These are phyloP conservation scores for Trichocomaceae sp. DNA, from an alignment of 2,329 filamentous ascomycete genomes.

Conservation along the genomic window DNA sequence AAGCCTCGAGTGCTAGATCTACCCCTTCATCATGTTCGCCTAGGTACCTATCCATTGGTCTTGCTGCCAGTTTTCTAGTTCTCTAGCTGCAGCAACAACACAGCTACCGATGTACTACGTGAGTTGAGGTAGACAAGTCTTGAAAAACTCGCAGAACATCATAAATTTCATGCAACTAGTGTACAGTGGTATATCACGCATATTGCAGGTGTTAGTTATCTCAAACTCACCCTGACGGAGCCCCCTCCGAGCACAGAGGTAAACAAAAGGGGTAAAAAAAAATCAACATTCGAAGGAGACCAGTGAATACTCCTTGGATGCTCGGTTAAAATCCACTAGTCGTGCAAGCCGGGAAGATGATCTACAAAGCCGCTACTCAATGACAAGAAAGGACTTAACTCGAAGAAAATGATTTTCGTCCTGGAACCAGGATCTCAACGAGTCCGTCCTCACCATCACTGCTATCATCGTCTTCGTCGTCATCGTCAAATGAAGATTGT, in stretches of 20 bases:
- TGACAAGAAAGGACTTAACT: slow-evolving; percentile 5
- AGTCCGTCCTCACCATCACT: slow-evolving; percentile 38
- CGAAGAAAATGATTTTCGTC: slow-evolving; percentile 27
- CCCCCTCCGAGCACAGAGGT: no score
- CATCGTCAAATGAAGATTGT: slow-evolving; percentile 26
- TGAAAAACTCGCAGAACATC: background rate
- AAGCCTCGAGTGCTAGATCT: no score
- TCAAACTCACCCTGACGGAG: slow-evolving; percentile 1
- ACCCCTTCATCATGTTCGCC: background rate
- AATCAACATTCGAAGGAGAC: background rate
- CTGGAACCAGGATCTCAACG: slow-evolving; percentile 41
- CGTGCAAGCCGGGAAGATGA: slow-evolving; percentile 7
- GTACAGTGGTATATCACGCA: slow-evolving; percentile 14
- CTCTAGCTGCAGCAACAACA: background rate
- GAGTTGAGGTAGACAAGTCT: background rate
- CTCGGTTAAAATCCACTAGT: background rate
- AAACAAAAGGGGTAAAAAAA: background rate
- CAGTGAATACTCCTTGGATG: slow-evolving; percentile 4
- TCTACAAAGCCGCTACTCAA: slow-evolving; percentile 7
- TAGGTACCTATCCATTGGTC: background rate
- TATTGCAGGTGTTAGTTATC: slow-evolving; percentile 10
- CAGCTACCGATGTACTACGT: no score
- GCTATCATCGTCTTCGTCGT: slow-evolving; percentile 39
- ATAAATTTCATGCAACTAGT: slow-evolving; percentile 12
- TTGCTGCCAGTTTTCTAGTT: background rate